Conservation (phyloP, 345 rosid species). For the Psidium friedrichsthalianum region DNA sequence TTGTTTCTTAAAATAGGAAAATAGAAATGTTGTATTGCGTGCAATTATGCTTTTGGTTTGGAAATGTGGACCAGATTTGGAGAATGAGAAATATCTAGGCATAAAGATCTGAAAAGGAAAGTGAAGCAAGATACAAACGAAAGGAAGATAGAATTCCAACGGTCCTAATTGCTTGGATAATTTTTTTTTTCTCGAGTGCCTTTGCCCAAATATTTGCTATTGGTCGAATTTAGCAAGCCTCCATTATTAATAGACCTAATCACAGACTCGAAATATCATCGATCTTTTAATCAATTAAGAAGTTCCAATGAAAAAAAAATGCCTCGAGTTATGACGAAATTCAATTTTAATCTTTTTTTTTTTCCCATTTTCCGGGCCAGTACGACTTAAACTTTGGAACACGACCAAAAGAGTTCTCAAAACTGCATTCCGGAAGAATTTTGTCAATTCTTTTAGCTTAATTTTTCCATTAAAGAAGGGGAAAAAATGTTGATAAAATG, state of each 20-base stretch:
- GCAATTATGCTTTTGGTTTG: neutral
- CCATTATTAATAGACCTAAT: neutral
- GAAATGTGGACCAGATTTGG: neutral
- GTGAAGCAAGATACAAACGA: neutral
- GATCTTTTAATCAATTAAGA: accelerated
- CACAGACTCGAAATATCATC: neutral
- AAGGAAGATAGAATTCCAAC: neutral
- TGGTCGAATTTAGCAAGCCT: neutral
- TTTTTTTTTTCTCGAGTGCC: neutral
- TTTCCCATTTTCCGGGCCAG: neutral
- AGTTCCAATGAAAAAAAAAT: neutral
- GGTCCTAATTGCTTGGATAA: neutral
- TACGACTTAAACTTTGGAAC: neutral
- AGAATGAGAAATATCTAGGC: neutral
- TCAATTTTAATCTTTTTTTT: neutral
- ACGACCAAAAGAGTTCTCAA: neutral
- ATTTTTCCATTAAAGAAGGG: neutral
- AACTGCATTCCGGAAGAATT: neutral
- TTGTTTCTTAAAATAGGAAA: too few species aligned
- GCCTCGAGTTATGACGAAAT: neutral
- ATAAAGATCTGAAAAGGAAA: neutral
- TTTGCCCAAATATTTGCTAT: neutral
- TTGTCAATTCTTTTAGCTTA: neutral
- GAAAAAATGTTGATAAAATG: neutral
- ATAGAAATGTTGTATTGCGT: too few species aligned